Evolutionary conservation across 805 yeast species (phyloP).

Genomic region (Lachancea sp.): DNA sequence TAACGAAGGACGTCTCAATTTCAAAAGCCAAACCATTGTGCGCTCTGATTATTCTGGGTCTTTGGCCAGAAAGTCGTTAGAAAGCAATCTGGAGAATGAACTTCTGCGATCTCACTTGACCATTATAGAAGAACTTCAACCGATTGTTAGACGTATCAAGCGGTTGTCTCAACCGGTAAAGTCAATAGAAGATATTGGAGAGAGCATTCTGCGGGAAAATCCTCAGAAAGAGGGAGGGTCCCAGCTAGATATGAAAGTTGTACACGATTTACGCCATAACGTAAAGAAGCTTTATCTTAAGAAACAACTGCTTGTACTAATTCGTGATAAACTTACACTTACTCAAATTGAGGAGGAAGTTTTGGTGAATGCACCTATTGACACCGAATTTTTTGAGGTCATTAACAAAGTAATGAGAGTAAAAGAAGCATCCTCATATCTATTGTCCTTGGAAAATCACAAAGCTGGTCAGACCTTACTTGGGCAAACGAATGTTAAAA

Average conservation of each 20-base stretch:
- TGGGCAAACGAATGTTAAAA: conserved; percentile 45
- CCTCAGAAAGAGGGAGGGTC: conserved; percentile 19
- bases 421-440: conserved; percentile 58
- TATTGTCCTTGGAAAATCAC: conserved; percentile 65
- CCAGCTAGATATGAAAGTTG: conserved; percentile 18
- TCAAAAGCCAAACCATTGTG: conserved; percentile 39
- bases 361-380: conserved; percentile 38
- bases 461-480: conserved; percentile 60
- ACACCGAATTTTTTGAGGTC: conserved; percentile 51
- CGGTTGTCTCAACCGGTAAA: conserved; percentile 25
- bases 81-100: conserved; percentile 56
- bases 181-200: conserved; percentile 17
- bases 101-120: conserved; percentile 50
- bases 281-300: conserved; percentile 34
- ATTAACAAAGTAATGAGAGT: conserved; percentile 58
- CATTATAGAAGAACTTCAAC: conserved; percentile 40
- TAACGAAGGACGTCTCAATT: conserved; percentile 21
- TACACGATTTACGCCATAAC: conserved; percentile 16
- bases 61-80: conserved; percentile 51
- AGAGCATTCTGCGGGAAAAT: conserved; percentile 17
- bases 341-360: conserved; percentile 65
- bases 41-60: conserved; percentile 46
- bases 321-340: conserved; percentile 59
- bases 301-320: conserved; percentile 44
- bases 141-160: conserved; percentile 39